Evolutionary conservation across 2,329 filamentous ascomycete genomes (phyloP).

Genomic region (Pestalotiopsis sp.): DNA sequence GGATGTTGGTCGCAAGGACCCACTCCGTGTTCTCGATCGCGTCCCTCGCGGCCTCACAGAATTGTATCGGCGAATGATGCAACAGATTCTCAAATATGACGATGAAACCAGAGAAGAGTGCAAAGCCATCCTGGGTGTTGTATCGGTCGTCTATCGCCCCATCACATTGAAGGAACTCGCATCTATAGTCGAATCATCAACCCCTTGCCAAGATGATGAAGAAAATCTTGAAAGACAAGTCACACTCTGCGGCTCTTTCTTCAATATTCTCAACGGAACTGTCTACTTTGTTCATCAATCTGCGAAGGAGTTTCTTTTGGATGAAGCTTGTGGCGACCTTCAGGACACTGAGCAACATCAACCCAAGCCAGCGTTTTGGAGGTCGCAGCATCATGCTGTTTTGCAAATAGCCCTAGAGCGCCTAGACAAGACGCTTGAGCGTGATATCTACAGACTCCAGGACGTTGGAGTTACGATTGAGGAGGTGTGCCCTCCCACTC

Average conservation of each 20-base stretch:
- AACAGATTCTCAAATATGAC: conserved; percentile 27
- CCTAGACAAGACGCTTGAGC: conserved; percentile 30
- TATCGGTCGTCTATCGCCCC: conserved; percentile 36
- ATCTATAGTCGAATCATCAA: conserved; percentile 14
- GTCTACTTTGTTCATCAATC: conserved; percentile 45
- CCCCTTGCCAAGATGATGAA: conserved; percentile 14
- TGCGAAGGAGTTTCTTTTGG: conserved; percentile 42
- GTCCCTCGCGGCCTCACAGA: conserved; percentile 28
- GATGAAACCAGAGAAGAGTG: conserved; percentile 32
- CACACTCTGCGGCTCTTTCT: conserved; percentile 40
- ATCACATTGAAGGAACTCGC: conserved; percentile 36
- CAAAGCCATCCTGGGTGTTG: conserved; percentile 33
- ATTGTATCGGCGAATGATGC: conserved; percentile 42
- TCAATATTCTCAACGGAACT: conserved; percentile 31
- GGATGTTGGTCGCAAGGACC: conserved; percentile 13
- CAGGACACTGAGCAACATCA: conserved; percentile 24
- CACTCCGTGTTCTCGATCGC: conserved; percentile 28
- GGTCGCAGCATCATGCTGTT: conserved; percentile 31
- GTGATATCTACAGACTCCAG: conserved; percentile 37
- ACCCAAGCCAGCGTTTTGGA: no score
- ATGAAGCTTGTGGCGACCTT: conserved; percentile 21
- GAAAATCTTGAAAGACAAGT: conserved; percentile 31
- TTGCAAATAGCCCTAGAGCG: conserved; percentile 36
- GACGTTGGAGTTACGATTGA: conserved; percentile 25
- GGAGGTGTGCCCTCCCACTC: conserved; percentile 19